Conservation (phyloP, 805 yeast genomes). For the Metschnikowia arizonensis region DNA sequence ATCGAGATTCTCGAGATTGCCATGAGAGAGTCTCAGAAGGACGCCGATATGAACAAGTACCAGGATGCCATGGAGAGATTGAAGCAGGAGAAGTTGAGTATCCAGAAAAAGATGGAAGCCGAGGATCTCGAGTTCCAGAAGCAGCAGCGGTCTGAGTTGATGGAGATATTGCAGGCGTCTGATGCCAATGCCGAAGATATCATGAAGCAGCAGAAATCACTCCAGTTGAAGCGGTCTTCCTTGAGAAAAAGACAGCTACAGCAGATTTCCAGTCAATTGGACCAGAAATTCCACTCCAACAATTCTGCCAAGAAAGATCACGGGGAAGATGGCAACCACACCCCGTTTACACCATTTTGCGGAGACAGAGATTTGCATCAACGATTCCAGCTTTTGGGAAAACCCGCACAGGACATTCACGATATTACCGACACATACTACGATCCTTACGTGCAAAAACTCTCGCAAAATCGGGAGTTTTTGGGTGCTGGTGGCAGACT, state of each 20-base stretch:
- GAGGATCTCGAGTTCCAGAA: slow-evolving; percentile 39
- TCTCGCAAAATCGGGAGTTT: slow-evolving; percentile 57
- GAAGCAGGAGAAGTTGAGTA: slow-evolving; percentile 60
- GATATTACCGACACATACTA: slow-evolving; percentile 41
- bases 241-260: slow-evolving; percentile 59
- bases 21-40: slow-evolving; percentile 55
- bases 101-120: slow-evolving; percentile 56
- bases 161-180: slow-evolving; percentile 36
- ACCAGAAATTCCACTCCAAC: slow-evolving; percentile 33
- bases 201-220: slow-evolving; percentile 34
- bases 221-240: slow-evolving; percentile 55
- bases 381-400: slow-evolving; percentile 44
- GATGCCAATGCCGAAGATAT: slow-evolving; percentile 36
- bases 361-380: slow-evolving; percentile 70
- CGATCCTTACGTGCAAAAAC: slow-evolving; percentile 47
- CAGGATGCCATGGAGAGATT: slow-evolving; percentile 52
- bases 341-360: slow-evolving; percentile 90
- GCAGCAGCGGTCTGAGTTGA: slow-evolving; percentile 39
- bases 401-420: slow-evolving; percentile 23
- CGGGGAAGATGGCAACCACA: slow-evolving; percentile 17
- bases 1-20: slow-evolving; percentile 74
- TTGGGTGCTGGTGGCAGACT: slow-evolving; percentile 84
- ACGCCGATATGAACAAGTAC: slow-evolving; percentile 63
- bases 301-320: slow-evolving; percentile 26
- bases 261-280: slow-evolving; percentile 55